These are phyloP conservation scores for Phaeosphaeriaceae sp. DNA, from an alignment of 2,329 filamentous ascomycete species.

Conservation along the genomic window DNA sequence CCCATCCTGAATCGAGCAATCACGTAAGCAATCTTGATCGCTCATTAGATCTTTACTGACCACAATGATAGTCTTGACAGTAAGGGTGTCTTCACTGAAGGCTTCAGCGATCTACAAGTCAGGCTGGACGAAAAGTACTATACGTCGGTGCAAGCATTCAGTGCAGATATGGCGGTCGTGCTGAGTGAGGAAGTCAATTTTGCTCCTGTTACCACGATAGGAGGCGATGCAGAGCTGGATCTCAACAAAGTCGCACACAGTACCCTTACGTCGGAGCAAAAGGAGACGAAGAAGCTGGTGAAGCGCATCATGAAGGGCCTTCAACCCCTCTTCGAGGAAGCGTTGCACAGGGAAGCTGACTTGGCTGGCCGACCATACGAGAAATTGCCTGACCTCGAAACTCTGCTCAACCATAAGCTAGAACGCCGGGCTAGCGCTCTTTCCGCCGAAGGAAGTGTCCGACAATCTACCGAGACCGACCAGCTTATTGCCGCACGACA, in stretches of 20 bases:
- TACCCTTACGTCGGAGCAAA: slow-evolving; percentile 67
- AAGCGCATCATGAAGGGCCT: slow-evolving; percentile 88
- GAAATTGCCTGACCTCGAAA: slow-evolving; percentile 76
- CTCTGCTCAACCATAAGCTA: slow-evolving; percentile 72
- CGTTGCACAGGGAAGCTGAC: slow-evolving; percentile 81
- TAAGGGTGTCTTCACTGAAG: slow-evolving; percentile 62
- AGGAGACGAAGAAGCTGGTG: slow-evolving; percentile 82
- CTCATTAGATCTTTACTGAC: not conserved
- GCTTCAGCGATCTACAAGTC: slow-evolving; percentile 59
- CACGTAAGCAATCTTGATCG: slow-evolving; percentile 66
- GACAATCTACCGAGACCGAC: slow-evolving; percentile 28
- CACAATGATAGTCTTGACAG: slow-evolving; percentile 47
- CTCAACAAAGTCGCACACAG: slow-evolving; percentile 51
- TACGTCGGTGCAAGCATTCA: slow-evolving; percentile 67
- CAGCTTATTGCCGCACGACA: slow-evolving; percentile 13
- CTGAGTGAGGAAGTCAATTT: slow-evolving; percentile 63
- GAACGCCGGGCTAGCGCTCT: slow-evolving; percentile 54
- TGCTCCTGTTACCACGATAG: slow-evolving; percentile 50
- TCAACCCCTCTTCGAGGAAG: slow-evolving; percentile 77
- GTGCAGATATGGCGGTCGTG: slow-evolving; percentile 62
- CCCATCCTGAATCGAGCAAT: slow-evolving; percentile 82
- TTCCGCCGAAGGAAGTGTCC: slow-evolving; percentile 30
- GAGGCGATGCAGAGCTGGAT: slow-evolving; percentile 50
- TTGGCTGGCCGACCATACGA: slow-evolving; percentile 74
- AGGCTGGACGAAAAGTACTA: slow-evolving; percentile 65